These are phyloP conservation scores for Phytophthora nicotianae DNA, from an alignment of 352 stramenopile genomes.

Conservation along the genomic window DNA sequence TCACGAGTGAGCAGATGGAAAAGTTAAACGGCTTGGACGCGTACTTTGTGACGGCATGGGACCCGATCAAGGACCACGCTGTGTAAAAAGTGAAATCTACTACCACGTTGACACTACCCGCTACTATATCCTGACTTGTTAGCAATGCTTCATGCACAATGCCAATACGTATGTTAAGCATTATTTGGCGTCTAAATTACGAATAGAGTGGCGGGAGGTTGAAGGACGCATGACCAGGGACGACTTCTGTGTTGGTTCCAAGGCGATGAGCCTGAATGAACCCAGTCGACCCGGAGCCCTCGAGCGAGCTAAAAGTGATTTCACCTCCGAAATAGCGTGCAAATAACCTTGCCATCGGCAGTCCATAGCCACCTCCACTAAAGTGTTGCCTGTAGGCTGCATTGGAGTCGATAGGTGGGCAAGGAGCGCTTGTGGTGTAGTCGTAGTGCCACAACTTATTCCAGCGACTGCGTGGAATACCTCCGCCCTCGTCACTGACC, in stretches of 20 bases:
- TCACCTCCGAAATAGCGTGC: slow-evolving; percentile 99
- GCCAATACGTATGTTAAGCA: slow-evolving; percentile 13
- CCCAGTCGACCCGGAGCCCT: slow-evolving; percentile 97
- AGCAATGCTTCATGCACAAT: no score
- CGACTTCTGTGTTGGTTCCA: slow-evolving; percentile 74
- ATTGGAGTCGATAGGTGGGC: slow-evolving; percentile 57
- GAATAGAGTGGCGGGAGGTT: slow-evolving; percentile 42
- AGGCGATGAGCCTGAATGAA: slow-evolving; percentile 85
- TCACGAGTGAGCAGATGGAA: slow-evolving; percentile 48
- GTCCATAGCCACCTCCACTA: slow-evolving; percentile 95
- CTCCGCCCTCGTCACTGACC: slow-evolving; percentile 97
- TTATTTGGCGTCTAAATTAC: slow-evolving; percentile 29
- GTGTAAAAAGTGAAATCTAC: slow-evolving; percentile 33
- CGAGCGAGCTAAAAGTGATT: slow-evolving; percentile 98
- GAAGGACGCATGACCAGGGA: slow-evolving; percentile 63
- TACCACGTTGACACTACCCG: no score
- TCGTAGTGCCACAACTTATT: slow-evolving; percentile 98
- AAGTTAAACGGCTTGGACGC: slow-evolving; percentile 49
- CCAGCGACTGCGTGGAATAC: slow-evolving; percentile 96
- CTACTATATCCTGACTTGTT: no score
- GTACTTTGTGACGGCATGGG: slow-evolving; percentile 61
- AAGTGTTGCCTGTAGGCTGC: slow-evolving; percentile 88
- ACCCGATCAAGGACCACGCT: slow-evolving; percentile 53
- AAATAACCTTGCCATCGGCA: slow-evolving; percentile 93
- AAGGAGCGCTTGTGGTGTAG: slow-evolving; percentile 96